Evolutionary conservation across 2,329 filamentous ascomycete species (phyloP).

Genomic region (Gliomastix tumulicola): DNA sequence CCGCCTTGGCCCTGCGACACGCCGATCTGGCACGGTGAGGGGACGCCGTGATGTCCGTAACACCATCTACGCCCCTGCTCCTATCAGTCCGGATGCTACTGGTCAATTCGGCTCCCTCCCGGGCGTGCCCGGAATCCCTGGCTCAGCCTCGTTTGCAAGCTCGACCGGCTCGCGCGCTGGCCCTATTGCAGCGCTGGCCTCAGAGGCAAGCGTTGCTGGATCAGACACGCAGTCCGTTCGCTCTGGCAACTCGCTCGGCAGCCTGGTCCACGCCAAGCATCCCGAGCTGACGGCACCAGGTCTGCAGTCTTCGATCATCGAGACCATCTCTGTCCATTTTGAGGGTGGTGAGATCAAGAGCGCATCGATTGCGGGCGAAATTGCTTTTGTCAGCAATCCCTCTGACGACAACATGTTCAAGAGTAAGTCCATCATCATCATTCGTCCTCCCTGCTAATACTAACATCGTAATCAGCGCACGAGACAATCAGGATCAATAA

Average conservation of each 20-base stretch:
- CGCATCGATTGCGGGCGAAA: constrained; percentile 75
- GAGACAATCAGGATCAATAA: constrained; percentile 80
- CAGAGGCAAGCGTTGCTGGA: constrained; percentile 52
- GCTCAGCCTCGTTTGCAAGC: constrained; percentile 6
- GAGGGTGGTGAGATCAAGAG: constrained; percentile 65
- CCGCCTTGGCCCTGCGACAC: constrained; percentile 56
- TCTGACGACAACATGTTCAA: constrained; percentile 34
- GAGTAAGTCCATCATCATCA: constrained; percentile 30
- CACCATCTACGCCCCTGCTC: constrained; percentile 70
- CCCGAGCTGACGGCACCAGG: constrained; percentile 75
- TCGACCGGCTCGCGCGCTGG: constrained; percentile 26
- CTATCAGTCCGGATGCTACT: neutral
- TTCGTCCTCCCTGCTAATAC: neutral
- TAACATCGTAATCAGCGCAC: constrained; percentile 25
- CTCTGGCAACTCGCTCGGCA: constrained; percentile 74
- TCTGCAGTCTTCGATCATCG: constrained; percentile 82
- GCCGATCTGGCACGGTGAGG: constrained; percentile 69
- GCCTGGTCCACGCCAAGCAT: constrained; percentile 65
- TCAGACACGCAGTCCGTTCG: constrained; percentile 90
- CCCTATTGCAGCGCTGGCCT: constrained; percentile 48
- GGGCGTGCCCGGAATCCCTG: constrained; percentile 8
- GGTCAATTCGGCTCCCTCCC: too few relatives aligned
- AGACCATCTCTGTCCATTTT: constrained; percentile 83
- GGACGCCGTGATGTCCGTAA: constrained; percentile 89
- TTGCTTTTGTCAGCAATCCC: constrained; percentile 76